Percentiles rank a stretch among this genome's conserved stretches.
These are phyloP conservation scores for Aspergillus hortae DNA, from an alignment of 2,329 filamentous ascomycete genomes.

Conservation along the genomic window DNA sequence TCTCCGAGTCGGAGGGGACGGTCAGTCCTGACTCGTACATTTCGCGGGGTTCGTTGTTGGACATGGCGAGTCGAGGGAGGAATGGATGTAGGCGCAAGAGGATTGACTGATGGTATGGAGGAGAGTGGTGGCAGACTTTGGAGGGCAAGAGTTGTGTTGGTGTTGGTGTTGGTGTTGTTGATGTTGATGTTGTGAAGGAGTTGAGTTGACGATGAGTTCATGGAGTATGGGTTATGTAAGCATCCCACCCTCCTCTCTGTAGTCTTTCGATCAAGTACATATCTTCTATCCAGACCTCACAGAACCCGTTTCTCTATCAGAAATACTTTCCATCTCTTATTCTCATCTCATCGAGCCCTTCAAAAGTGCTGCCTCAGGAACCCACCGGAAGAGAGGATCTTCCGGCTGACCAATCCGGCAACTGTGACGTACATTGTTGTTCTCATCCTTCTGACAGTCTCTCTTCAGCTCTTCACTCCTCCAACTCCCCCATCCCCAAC, in stretches of 20 bases:
- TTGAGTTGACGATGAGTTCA: no score
- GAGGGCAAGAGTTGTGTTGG: neutral
- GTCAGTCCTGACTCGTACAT: conserved; percentile 43
- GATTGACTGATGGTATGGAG: neutral
- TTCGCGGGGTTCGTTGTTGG: conserved; percentile 30
- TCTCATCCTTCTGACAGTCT: neutral
- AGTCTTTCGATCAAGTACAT: no score
- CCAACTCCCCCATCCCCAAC: conserved; percentile 6
- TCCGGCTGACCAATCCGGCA: conserved; percentile 37
- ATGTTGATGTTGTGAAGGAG: neutral
- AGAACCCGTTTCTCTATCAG: no score
- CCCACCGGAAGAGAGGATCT: conserved; percentile 20
- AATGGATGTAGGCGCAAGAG: neutral
- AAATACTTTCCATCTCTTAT: no score
- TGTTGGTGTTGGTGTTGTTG: neutral
- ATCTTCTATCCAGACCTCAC: no score
- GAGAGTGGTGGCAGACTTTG: neutral
- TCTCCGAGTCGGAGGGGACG: conserved; percentile 47
- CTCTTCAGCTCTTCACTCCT: neutral
- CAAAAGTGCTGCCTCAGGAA: conserved; percentile 13
- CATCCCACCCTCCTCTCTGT: neutral
- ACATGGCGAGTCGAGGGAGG: conserved; percentile 22
- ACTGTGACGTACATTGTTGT: conserved; percentile 33
- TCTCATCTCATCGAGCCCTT: no score
- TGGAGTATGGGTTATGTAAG: no score